Evolutionary conservation across 192 early-diverging fungal genomes (phyloP).

Genomic region (Backusella circina): DNA sequence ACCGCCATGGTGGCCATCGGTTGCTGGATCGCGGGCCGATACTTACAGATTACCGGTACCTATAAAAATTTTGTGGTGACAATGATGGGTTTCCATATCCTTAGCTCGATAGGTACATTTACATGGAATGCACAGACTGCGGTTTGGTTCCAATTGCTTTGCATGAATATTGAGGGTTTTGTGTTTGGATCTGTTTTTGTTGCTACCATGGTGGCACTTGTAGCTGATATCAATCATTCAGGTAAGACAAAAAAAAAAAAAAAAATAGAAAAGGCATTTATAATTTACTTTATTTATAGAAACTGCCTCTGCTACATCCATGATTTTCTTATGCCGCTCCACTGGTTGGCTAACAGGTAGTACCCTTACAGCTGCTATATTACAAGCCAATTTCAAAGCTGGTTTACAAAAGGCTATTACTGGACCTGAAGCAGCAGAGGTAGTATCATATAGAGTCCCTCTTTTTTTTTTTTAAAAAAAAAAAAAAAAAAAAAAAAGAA

Average conservation of each 20-base stretch:
- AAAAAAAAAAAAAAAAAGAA: too few species aligned
- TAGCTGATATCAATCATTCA: slow-evolving; percentile 44
- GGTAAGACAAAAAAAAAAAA: slow-evolving; percentile 21
- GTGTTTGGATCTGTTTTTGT: slow-evolving; percentile 54
- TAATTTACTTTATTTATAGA: neutral
- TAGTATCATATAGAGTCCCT: neutral
- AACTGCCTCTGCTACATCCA: slow-evolving; percentile 23
- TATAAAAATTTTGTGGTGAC: slow-evolving; percentile 31
- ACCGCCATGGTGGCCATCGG: slow-evolving; percentile 22
- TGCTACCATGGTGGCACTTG: slow-evolving; percentile 48
- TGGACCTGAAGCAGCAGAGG: slow-evolving; percentile 30
- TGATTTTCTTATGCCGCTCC: slow-evolving; percentile 43
- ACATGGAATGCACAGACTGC: slow-evolving; percentile 48
- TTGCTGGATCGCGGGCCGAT: slow-evolving; percentile 20
- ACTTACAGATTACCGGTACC: slow-evolving; percentile 15
- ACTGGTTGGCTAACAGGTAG: slow-evolving; percentile 53
- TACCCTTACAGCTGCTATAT: slow-evolving; percentile 37
- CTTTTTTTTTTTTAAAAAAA: neutral
- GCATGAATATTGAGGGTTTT: slow-evolving; percentile 47
- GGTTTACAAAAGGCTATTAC: slow-evolving; percentile 20
- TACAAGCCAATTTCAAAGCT: slow-evolving; percentile 32
- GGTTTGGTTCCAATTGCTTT: slow-evolving; percentile 9
- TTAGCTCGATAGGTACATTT: slow-evolving; percentile 50
- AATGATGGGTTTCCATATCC: slow-evolving; percentile 46
- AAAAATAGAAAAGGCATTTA: too few species aligned